Evolutionary conservation across 2,329 filamentous ascomycete species (phyloP), one percentile per base, ranked within the genome.

Genomic region (Cytospora leucostoma): DNA sequence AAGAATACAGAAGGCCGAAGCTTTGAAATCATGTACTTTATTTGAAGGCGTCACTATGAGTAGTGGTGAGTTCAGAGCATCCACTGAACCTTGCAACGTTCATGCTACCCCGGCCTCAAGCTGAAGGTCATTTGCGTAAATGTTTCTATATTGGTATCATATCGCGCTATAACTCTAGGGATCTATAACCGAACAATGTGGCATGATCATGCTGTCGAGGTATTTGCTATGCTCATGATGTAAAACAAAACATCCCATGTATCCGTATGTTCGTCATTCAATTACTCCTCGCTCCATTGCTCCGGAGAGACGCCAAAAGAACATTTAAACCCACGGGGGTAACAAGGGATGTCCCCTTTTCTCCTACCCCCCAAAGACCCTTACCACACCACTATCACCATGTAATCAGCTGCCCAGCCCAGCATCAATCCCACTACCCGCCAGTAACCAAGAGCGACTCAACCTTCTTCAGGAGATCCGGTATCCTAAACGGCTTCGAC

Each of bases 401-500:
- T 4, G n/a, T 19, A 47, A 4, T 17, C 11, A 47, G n/a, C n/a
- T 5, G 44, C 44, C 38, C 6, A 7, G 19, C n/a, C 44, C 40
- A 13, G n/a, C 10, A n/a, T 19, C 40, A n/a, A 7, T 1, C 17
- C 12, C n/a, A 11, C n/a, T 19, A 19, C 17, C 44, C 44, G 21
- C 56, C 64, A 13, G 64, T 54, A 54, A 61, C 19, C 21, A 71
- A 56, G 57, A 78, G 65, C 15, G 67, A 64, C 54, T 74, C 70
- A 53, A 82, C 76, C 70, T 78, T 80, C 32, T 60, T 61, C 19
- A 80, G 67, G 44, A 83, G 68, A 33, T 83, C 80, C 0, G 74
- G 71, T 58, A 82, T 81, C 21, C 77, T 73, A 67, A 87, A 87
- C 1, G 85, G 85, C 69, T 88, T 88, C 0, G 80, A 79, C 6